Conservation (phyloP, 306 rosid species). For the Lablab purpureus region DNA sequence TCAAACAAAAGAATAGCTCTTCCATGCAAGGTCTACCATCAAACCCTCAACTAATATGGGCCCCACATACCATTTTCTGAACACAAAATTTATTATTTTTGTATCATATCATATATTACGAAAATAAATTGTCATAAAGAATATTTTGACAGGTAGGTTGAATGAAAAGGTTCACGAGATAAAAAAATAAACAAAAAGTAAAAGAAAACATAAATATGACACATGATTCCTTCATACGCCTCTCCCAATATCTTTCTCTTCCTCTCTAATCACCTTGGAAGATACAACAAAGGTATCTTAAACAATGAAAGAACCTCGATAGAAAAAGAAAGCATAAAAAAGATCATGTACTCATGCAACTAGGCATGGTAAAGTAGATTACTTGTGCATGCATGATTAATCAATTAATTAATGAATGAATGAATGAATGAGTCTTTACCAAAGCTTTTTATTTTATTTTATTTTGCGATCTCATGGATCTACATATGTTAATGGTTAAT, state of each 20-base stretch:
- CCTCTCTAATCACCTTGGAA: constrained; percentile 44
- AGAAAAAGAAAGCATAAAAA: not conserved
- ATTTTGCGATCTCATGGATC: not conserved
- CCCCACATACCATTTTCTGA: constrained; percentile 27
- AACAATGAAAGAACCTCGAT: not conserved
- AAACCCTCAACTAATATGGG: constrained; percentile 34
- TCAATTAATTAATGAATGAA: not conserved
- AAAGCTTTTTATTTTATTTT: not conserved
- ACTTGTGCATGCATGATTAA: not conserved
- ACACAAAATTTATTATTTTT: constrained; percentile 23
- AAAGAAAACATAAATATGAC: constrained; percentile 55
- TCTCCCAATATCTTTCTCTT: constrained; percentile 31
- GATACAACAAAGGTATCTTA: constrained; percentile 33
- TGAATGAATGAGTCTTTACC: no score
- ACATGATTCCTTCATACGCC: constrained; percentile 54
- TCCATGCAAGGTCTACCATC: constrained; percentile 37
- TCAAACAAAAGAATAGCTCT: constrained; percentile 43
- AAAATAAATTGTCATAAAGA: not conserved
- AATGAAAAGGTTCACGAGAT: constrained; percentile 33
- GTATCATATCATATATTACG: not conserved
- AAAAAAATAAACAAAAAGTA: constrained; percentile 18
- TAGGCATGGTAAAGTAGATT: not conserved
- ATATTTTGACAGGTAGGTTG: constrained; percentile 36
- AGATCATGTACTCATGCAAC: not conserved
- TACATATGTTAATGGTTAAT: not conserved